phyloP scores from a whole-genome alignment of 441 rosid species.

The Brassica balearica region DNA sequence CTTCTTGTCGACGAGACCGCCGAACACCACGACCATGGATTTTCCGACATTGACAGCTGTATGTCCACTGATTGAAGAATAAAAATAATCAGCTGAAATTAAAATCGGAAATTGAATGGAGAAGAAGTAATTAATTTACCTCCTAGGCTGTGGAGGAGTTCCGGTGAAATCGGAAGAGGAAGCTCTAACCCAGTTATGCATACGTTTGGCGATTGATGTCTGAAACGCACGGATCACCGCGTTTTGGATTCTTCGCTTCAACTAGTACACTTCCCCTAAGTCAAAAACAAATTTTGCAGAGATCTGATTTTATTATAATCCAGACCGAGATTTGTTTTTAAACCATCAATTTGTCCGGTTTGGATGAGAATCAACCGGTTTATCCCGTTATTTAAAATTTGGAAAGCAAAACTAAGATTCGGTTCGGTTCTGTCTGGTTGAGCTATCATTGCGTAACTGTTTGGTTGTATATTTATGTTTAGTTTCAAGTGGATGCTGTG shows the following conservation, averaged over 20 bases:
- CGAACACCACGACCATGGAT: conserved; percentile 85
- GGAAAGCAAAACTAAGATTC: not conserved
- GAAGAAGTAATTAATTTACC: conserved; percentile 41
- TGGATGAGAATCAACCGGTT: conserved; percentile 10
- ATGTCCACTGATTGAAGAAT: conserved; percentile 73
- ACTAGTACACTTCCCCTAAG: too few species aligned
- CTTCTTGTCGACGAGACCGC: conserved; percentile 85
- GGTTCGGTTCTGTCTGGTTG: not conserved
- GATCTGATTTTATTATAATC: conserved; percentile 1
- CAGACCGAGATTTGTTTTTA: conserved; percentile 22
- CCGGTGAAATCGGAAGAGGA: conserved; percentile 85
- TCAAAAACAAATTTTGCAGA: not conserved
- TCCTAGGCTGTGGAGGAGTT: conserved; percentile 80
- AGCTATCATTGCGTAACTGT: not conserved
- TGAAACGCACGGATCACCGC: conserved; percentile 35
- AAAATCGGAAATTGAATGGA: conserved; percentile 16
- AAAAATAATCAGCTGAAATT: conserved; percentile 13
- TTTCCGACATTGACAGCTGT: conserved; percentile 79
- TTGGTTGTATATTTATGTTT: too few species aligned
- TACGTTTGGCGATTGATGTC: conserved; percentile 41
- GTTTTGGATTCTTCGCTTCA: too few species aligned
- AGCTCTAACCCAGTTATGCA: conserved; percentile 95
- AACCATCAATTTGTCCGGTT: conserved; percentile 20
- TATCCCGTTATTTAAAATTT: not conserved
- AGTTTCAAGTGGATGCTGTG: too few species aligned